These are phyloP conservation scores for Mortierella sp. DNA, from an alignment of 371 early-diverging fungal species.

Conservation along the genomic window DNA sequence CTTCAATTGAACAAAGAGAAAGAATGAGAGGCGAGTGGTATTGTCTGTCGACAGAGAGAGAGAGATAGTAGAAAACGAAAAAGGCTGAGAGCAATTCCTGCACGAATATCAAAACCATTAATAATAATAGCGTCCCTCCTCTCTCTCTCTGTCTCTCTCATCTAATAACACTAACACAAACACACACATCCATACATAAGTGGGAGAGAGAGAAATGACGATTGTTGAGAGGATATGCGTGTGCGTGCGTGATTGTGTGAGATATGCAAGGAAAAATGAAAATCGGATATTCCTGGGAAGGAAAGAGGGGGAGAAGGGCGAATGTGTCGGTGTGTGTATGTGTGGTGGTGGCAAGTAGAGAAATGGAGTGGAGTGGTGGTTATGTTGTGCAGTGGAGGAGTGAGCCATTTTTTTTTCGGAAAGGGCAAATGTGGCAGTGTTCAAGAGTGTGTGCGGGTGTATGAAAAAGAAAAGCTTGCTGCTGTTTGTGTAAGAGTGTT, in stretches of 20 bases:
- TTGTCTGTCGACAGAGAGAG: too few species aligned
- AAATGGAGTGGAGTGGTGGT: background rate
- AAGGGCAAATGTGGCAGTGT: conserved; percentile 10
- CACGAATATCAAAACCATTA: background rate
- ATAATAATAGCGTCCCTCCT: background rate
- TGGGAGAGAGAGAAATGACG: background rate
- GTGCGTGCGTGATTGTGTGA: background rate
- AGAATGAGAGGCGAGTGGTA: too few species aligned
- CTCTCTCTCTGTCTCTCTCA: background rate
- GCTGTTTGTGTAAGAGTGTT: background rate
- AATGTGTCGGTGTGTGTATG: background rate
- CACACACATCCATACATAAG: background rate
- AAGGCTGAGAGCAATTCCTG: background rate
- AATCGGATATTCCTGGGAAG: background rate
- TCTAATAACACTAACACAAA: background rate
- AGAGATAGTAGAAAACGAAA: background rate
- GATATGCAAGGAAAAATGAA: background rate
- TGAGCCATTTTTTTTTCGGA: background rate
- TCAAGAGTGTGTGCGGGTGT: background rate
- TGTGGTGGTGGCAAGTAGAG: background rate
- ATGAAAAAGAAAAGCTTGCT: too few species aligned
- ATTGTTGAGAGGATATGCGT: background rate
- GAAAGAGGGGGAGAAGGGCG: background rate
- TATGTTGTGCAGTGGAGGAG: background rate
- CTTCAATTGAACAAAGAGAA: too few species aligned